Evolutionary conservation across 345 rosid genomes (phyloP).

Genomic region (Rubroshorea leprosula): DNA sequence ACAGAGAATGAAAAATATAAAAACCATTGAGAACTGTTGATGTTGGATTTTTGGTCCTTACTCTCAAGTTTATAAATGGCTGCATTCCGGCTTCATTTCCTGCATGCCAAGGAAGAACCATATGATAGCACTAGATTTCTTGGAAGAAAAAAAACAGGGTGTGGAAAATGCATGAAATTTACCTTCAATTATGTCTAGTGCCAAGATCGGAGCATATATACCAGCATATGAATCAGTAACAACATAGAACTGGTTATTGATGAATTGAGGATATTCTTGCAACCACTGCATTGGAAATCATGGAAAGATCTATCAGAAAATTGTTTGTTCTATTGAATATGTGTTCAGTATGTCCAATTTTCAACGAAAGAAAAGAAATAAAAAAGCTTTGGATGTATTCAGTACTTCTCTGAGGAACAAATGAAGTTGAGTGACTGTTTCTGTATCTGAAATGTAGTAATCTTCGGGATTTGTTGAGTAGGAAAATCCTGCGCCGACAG

Average conservation of each 20-base stretch:
- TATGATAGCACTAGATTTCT: neutral
- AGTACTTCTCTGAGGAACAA: constrained; percentile 11
- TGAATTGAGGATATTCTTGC: constrained; percentile 11
- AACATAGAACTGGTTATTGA: constrained; percentile 10
- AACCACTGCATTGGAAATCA: constrained; percentile 18
- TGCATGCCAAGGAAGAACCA: neutral
- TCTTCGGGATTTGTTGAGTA: constrained; percentile 12
- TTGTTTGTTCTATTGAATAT: neutral
- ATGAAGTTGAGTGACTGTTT: constrained; percentile 1
- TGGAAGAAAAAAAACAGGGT: neutral
- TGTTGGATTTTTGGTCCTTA: constrained; percentile 5
- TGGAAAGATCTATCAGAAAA: neutral
- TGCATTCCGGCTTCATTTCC: constrained; percentile 14
- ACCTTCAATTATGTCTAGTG: constrained; percentile 14
- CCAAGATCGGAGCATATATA: constrained; percentile 10
- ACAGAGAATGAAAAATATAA: neutral
- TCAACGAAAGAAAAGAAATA: neutral
- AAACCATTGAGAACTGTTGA: too few species aligned
- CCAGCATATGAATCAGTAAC: constrained; percentile 22
- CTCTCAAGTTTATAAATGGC: constrained; percentile 12
- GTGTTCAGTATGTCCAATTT: neutral
- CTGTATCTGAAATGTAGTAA: constrained; percentile 8
- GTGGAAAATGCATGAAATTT: neutral
- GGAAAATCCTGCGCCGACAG: constrained; percentile 21
- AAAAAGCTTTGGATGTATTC: too few species aligned